phyloP scores from a whole-genome alignment of 208 protist genomes.

The Porcisia deanei region DNA sequence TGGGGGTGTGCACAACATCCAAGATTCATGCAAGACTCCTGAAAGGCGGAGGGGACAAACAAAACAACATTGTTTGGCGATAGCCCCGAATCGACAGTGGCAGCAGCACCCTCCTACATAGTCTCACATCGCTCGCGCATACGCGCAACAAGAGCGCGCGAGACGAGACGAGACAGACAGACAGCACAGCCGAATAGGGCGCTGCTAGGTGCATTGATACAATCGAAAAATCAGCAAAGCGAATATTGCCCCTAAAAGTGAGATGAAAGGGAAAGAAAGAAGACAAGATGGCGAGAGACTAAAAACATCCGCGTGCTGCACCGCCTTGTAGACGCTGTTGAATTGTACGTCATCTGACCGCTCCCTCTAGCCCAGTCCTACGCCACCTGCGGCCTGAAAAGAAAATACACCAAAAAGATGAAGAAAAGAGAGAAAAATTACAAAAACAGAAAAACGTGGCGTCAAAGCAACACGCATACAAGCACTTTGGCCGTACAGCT shows the following conservation, averaged over 20 bases:
- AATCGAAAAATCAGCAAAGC: background rate
- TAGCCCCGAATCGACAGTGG: background rate
- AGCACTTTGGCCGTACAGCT: background rate
- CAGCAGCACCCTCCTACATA: background rate
- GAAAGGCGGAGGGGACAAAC: no score
- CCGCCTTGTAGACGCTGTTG: background rate
- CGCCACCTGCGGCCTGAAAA: background rate
- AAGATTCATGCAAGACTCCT: no score
- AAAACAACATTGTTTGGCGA: no score
- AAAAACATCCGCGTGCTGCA: background rate
- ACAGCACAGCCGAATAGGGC: background rate
- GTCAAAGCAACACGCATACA: background rate
- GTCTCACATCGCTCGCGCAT: background rate
- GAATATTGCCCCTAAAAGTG: background rate
- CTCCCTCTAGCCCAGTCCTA: no score
- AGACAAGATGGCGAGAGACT: background rate
- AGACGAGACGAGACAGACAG: background rate
- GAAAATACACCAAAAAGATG: background rate
- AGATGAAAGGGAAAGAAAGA: background rate
- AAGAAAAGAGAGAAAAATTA: conserved; percentile 5
- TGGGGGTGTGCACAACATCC: background rate
- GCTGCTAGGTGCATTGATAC: background rate
- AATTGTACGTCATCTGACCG: background rate
- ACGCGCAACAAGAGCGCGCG: background rate
- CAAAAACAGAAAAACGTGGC: background rate